Evolutionary conservation across 2,329 filamentous ascomycete species (phyloP).

Genomic region (Aspergillus ruber): DNA sequence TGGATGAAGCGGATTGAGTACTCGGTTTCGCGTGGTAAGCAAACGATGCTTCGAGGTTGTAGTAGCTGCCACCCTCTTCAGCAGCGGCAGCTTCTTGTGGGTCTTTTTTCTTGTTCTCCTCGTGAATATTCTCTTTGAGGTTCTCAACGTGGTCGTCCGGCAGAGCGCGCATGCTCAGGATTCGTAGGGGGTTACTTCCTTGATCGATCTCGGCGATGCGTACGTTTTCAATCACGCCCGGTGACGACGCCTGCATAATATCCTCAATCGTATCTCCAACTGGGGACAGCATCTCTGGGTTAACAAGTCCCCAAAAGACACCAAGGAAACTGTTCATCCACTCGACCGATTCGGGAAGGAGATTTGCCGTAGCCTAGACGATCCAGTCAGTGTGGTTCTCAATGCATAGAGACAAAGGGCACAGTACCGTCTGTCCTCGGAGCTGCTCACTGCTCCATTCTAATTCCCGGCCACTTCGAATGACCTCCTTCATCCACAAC

Average conservation of each 20-base stretch:
- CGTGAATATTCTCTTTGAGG: constrained; percentile 72
- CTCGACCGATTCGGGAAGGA: constrained; percentile 87
- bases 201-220: constrained; percentile 93
- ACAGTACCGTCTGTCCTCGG: constrained; percentile 65
- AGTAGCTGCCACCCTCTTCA: constrained; percentile 85
- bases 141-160: constrained; percentile 76
- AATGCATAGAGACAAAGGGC: not conserved
- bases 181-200: constrained; percentile 80
- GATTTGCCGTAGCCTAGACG: constrained; percentile 65
- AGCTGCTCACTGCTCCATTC: constrained; percentile 87
- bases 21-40: constrained; percentile 84
- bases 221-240: constrained; percentile 85
- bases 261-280: constrained; percentile 92
- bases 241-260: constrained; percentile 93
- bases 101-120: constrained; percentile 74
- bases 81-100: constrained; percentile 80
- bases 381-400: not conserved
- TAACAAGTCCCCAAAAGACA: constrained; percentile 83
- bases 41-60: constrained; percentile 85
- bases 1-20: constrained; percentile 63
- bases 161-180: constrained; percentile 78
- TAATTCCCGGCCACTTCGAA: constrained; percentile 70
- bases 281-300: constrained; percentile 89
- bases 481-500: constrained; percentile 82
- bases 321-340: constrained; percentile 91